phyloP scores from a whole-genome alignment of 208 protist species.

The Trypanosoma melophagium region DNA sequence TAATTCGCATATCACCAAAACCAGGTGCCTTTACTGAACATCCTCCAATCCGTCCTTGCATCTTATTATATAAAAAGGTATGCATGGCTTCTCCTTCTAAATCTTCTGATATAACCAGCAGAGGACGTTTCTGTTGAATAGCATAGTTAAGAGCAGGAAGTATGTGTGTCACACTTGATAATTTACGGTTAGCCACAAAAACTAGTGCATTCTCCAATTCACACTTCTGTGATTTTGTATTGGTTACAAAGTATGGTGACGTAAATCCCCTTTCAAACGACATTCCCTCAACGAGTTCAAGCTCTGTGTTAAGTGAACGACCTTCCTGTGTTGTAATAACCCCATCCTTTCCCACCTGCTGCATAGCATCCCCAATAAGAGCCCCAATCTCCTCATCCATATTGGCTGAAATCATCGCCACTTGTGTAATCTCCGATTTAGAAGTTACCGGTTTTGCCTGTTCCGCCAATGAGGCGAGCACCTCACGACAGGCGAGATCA shows the following conservation, averaged over 20 bases:
- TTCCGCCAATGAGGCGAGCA: slow-evolving; percentile 92
- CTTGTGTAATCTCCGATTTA: slow-evolving; percentile 97
- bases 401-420: slow-evolving; percentile 99
- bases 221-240: slow-evolving; percentile 96
- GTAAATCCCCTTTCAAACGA: slow-evolving; percentile 98
- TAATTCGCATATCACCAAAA: slow-evolving; percentile 99
- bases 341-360: slow-evolving; percentile 99
- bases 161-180: slow-evolving; percentile 76
- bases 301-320: slow-evolving; percentile 97
- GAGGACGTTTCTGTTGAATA: slow-evolving; percentile 80
- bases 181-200: slow-evolving; percentile 89
- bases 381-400: slow-evolving; percentile 98
- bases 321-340: slow-evolving; percentile 99
- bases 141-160: slow-evolving; percentile 85
- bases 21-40: slow-evolving; percentile 97
- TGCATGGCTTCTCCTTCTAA: slow-evolving; percentile 91
- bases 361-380: slow-evolving; percentile 99
- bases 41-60: slow-evolving; percentile 80
- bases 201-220: slow-evolving; percentile 96
- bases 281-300: slow-evolving; percentile 99
- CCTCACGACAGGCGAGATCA: slow-evolving; percentile 93
- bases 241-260: slow-evolving; percentile 99
- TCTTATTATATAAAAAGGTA: slow-evolving; percentile 95
- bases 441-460: slow-evolving; percentile 95
- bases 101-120: slow-evolving; percentile 90